These are phyloP conservation scores for Canavalia ensiformis DNA, from an alignment of 306 rosid genomes.

Conservation along the genomic window DNA sequence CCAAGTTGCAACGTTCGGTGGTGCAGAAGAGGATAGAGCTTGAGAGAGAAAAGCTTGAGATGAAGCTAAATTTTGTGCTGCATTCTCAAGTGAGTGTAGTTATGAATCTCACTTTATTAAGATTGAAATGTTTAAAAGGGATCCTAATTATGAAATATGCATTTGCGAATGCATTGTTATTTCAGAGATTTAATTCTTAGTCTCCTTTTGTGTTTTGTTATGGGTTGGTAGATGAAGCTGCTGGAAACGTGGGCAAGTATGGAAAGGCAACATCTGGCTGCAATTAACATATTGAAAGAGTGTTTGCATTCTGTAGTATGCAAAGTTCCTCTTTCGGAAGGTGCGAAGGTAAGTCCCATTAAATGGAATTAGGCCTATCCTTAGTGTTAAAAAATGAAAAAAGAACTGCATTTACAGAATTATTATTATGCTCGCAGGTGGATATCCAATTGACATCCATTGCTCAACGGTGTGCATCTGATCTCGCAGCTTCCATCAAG, in stretches of 20 bases:
- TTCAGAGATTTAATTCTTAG: neutral
- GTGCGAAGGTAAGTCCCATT: slow-evolving; percentile 63
- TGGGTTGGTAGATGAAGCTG: slow-evolving; percentile 54
- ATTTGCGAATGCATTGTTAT: neutral
- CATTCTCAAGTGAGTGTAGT: slow-evolving; percentile 68
- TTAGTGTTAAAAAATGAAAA: neutral
- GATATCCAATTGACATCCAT: slow-evolving; percentile 45
- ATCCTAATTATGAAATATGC: neutral
- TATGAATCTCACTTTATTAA: neutral
- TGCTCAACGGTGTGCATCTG: slow-evolving; percentile 58
- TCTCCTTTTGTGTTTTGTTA: neutral
- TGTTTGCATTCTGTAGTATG: slow-evolving; percentile 62
- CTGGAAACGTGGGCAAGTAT: slow-evolving; percentile 69
- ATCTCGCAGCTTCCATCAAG: slow-evolving; percentile 57
- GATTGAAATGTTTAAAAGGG: neutral
- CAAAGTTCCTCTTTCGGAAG: slow-evolving; percentile 73
- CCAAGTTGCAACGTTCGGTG: slow-evolving; percentile 60
- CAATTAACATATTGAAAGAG: slow-evolving; percentile 54
- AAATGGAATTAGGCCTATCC: neutral
- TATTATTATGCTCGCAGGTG: slow-evolving; percentile 47
- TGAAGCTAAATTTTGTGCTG: slow-evolving; percentile 66
- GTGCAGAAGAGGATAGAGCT: slow-evolving; percentile 64
- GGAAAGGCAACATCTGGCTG: slow-evolving; percentile 68
- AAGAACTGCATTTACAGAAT: neutral
- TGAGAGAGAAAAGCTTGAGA: slow-evolving; percentile 66